Evolutionary conservation across 2,329 filamentous ascomycete species (phyloP).

Genomic region (Claviceps fusiformis): DNA sequence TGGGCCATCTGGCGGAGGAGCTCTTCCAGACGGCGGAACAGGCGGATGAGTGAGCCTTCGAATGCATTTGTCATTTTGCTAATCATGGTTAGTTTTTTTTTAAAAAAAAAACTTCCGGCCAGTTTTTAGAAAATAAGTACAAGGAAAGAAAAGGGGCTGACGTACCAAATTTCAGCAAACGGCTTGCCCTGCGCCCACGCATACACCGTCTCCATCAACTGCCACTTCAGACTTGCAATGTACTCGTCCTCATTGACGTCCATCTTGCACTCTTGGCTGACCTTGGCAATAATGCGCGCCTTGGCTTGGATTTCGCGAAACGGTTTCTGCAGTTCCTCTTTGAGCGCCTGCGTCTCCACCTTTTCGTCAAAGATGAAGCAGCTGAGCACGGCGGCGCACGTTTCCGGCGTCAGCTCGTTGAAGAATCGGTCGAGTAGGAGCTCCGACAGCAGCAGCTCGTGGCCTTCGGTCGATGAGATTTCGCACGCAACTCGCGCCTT

Average conservation of each 20-base stretch:
- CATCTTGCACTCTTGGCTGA: constrained; percentile 88
- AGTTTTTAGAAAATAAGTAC: not conserved
- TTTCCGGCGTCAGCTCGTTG: constrained; percentile 82
- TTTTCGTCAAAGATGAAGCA: constrained; percentile 98
- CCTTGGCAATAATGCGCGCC: constrained; percentile 79
- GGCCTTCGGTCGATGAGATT: constrained; percentile 80
- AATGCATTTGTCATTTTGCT: constrained; percentile 99
- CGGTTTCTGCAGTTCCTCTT: constrained; percentile 76
- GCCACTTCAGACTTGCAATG: constrained; percentile 74
- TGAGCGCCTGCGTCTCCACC: constrained; percentile 61
- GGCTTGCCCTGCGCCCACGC: constrained; percentile 82
- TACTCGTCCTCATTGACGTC: constrained; percentile 93
- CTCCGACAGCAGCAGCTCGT: constrained; percentile 86
- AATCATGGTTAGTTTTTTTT: not conserved
- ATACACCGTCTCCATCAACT: constrained; percentile 93
- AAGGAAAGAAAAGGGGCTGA: constrained; percentile 10
- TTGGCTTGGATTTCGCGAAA: constrained; percentile 78
- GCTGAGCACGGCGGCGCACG: constrained; percentile 73
- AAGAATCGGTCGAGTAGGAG: constrained; percentile 96
- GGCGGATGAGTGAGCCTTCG: constrained; percentile 87
- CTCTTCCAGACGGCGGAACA: constrained; percentile 92
- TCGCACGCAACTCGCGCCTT: constrained; percentile 97
- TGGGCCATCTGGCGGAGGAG: constrained; percentile 89
- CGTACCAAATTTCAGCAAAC: constrained; percentile 91
- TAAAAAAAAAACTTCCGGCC: no score